Evolutionary conservation across 2,329 filamentous ascomycete species (phyloP).

Genomic region (Alternaria rosae): DNA sequence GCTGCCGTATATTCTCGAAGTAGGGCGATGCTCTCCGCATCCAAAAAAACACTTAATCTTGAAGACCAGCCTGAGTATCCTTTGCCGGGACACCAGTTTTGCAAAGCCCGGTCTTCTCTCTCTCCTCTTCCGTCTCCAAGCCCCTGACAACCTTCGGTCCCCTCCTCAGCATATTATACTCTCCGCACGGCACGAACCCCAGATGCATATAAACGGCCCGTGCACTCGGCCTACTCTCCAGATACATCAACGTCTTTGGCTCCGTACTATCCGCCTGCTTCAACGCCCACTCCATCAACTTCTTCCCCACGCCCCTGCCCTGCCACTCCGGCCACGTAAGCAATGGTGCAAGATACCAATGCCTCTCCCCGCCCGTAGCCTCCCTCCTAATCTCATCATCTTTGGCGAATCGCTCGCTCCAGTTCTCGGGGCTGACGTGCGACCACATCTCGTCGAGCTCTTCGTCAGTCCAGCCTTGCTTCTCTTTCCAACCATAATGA

Average conservation of each 20-base stretch:
- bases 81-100: not conserved
- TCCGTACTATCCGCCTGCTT: constrained; percentile 36
- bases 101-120: too few species aligned
- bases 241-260: constrained; percentile 37
- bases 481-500: constrained; percentile 30
- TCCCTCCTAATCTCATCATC: constrained; percentile 28
- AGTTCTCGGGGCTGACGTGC: constrained; percentile 23
- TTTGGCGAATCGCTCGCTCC: constrained; percentile 25
- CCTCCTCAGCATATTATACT: constrained; percentile 28
- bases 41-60: too few species aligned
- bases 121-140: constrained; percentile 6
- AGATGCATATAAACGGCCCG: constrained; percentile 39
- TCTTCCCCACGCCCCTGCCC: constrained; percentile 37
- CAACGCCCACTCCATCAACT: constrained; percentile 41
- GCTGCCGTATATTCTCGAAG: too few species aligned
- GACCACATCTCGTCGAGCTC: constrained; percentile 38
- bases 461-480: constrained; percentile 31
- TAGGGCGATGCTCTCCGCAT: too few species aligned
- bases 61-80: not conserved
- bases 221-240: constrained; percentile 36
- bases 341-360: constrained; percentile 45
- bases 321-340: constrained; percentile 40
- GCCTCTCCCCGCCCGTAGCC: constrained; percentile 27
- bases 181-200: constrained; percentile 36
- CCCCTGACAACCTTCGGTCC: constrained; percentile 21